phyloP scores from a whole-genome alignment of 2,329 filamentous ascomycete species.

The Claviceps paspali region DNA sequence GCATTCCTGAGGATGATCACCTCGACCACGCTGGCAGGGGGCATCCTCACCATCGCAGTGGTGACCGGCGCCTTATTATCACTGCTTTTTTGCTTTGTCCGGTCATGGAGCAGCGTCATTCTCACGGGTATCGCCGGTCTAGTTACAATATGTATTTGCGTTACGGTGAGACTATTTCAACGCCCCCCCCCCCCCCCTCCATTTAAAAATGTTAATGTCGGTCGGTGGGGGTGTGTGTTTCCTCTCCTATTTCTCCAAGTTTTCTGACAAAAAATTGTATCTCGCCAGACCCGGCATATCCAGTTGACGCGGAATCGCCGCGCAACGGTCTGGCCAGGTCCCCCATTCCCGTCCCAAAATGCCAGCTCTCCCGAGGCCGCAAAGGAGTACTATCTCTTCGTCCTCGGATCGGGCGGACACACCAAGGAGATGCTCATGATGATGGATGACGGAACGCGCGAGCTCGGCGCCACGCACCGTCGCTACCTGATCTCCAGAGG shows the following conservation, averaged over 20 bases:
- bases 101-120: conserved; percentile 1
- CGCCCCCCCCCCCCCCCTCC: no score
- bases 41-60: not conserved
- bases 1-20: not conserved
- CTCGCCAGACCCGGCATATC: conserved; percentile 15
- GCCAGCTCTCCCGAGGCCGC: not conserved
- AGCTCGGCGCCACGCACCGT: conserved; percentile 42
- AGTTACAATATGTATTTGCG: conserved; percentile 13
- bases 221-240: no score
- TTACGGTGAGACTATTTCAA: conserved; percentile 19
- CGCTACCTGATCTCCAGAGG: conserved; percentile 72
- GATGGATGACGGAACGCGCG: conserved; percentile 44
- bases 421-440: conserved; percentile 89
- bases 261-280: no score
- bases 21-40: not conserved
- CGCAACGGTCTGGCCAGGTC: conserved; percentile 7
- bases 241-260: no score
- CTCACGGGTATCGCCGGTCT: conserved; percentile 9
- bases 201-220: no score
- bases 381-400: conserved; percentile 49
- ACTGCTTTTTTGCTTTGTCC: not conserved
- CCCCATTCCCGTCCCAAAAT: not conserved
- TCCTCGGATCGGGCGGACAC: conserved; percentile 87
- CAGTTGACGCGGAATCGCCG: conserved; percentile 13
- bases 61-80: not conserved